Conservation (phyloP, 768 basidiomycete genomes). For the Phaeotremella skinneri region DNA sequence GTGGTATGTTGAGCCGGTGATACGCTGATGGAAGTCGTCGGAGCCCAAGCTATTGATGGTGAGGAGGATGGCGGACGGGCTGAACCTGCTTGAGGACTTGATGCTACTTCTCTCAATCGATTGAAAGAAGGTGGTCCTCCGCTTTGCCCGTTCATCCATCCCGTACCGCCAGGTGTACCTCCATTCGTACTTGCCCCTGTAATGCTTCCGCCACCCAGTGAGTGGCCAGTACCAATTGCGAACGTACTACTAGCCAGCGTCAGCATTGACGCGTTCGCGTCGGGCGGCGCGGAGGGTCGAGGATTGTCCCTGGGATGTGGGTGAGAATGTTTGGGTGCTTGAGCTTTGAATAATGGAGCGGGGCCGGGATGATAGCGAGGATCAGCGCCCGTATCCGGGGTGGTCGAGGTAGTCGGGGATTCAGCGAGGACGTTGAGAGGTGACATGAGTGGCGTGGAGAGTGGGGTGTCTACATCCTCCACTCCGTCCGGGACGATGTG, state of each 20-base stretch:
- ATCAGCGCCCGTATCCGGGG: no score
- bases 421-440: not conserved
- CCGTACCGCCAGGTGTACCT: no score
- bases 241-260: constrained; percentile 93
- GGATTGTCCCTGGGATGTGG: constrained; percentile 96
- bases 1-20: no score
- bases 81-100: not conserved
- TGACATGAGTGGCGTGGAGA: not conserved
- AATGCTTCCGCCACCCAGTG: not conserved
- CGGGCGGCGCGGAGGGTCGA: constrained; percentile 81
- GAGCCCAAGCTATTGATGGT: constrained; percentile 1
- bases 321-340: constrained; percentile 84
- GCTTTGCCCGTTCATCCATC: no score
- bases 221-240: constrained; percentile 52
- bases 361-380: constrained; percentile 55
- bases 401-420: constrained; percentile 3
- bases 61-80: not conserved
- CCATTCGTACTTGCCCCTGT: no score
- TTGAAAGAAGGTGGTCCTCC: not conserved
- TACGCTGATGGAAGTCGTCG: no score
- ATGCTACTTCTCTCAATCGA: constrained; percentile 7
- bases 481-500: constrained; percentile 17
- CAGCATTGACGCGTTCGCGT: constrained; percentile 85
- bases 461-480: constrained; percentile 7
- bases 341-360: constrained; percentile 52